Base-by-base conservation (phyloP, 208 protist genomes). In the Angomonas deanei region DNA sequence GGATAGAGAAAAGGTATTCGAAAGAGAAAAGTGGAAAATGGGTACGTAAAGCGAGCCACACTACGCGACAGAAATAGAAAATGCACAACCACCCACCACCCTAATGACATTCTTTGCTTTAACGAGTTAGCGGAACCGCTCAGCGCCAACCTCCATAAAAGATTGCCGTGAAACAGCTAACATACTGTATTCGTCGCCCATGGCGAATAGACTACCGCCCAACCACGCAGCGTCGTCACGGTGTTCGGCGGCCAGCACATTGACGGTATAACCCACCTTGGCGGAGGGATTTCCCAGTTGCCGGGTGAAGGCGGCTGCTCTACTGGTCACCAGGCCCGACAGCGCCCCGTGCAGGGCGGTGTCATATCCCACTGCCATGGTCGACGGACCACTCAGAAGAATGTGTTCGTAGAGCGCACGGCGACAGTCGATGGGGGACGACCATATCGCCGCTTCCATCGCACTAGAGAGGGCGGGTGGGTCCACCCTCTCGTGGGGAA, bases 61-160 rank as follows among this genome's bases (percentile, higher is more conserved):
- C n/a, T n/a, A n/a, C n/a, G n/a, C n/a, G n/a, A n/a, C n/a, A n/a
- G n/a, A n/a, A n/a, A n/a, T n/a, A n/a, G n/a, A n/a, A n/a, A n/a
- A n/a, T n/a, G n/a, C n/a, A n/a, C n/a, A n/a, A n/a, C n/a, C n/a
- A n/a, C n/a, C n/a, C n/a, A n/a, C n/a, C n/a, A n/a, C n/a, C n/a
- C n/a, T n/a, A n/a, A n/a, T n/a, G n/a, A n/a, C n/a, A n/a, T n/a
- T n/a, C n/a, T n/a, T n/a, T n/a, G n/a, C n/a, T n/a, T n/a, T n/a
- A n/a, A n/a, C n/a, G n/a, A n/a, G n/a, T n/a, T n/a, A 52, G 47
- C 6, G 19, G 47, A 27, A 27, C 8, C 4, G 19, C 30, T 26
- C 1, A 42, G 98, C 97, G 36, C 98, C 98, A 52, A 95, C 63
- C 76, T 99, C 98, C 32, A 99, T 92, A 72, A 99, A 99, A 57